Evolutionary conservation across 306 rosid genomes (phyloP).

Genomic region (Hylodesmum podocarpum): DNA sequence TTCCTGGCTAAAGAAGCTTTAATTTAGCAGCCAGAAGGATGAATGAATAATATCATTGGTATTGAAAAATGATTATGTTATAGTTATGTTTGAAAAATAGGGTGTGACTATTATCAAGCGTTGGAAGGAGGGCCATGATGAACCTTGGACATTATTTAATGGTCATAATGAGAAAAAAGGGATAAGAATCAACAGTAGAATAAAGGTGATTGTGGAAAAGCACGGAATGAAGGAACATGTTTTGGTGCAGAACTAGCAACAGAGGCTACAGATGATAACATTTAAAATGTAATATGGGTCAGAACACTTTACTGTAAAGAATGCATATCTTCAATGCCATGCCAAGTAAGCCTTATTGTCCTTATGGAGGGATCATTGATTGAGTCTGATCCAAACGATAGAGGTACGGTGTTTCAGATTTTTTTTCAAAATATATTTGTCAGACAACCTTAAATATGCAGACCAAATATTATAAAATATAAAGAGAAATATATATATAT

Average conservation of each 20-base stretch:
- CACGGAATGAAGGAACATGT: background rate
- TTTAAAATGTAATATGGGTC: background rate
- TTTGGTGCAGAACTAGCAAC: background rate
- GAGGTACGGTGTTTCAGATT: too few species aligned
- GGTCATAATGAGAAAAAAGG: background rate
- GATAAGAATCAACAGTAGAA: too few species aligned
- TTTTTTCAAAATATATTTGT: too few species aligned
- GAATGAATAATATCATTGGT: too few species aligned
- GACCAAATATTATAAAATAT: too few species aligned
- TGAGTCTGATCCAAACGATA: background rate
- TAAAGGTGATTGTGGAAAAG: too few species aligned
- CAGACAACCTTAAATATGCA: too few species aligned
- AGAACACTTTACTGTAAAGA: too few species aligned
- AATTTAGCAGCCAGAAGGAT: background rate
- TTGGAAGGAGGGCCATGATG: background rate
- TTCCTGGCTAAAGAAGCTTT: background rate
- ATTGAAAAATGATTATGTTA: background rate
- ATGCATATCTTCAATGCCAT: too few species aligned
- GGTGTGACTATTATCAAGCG: background rate
- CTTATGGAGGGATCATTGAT: background rate
- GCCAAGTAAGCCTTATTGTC: too few species aligned
- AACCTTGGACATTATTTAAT: background rate
- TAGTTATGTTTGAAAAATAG: background rate
- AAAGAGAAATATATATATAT: too few species aligned
- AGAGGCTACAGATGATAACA: background rate